Base-by-base conservation (phyloP, 106 monocot species). In the Agapanthus africanus region DNA sequence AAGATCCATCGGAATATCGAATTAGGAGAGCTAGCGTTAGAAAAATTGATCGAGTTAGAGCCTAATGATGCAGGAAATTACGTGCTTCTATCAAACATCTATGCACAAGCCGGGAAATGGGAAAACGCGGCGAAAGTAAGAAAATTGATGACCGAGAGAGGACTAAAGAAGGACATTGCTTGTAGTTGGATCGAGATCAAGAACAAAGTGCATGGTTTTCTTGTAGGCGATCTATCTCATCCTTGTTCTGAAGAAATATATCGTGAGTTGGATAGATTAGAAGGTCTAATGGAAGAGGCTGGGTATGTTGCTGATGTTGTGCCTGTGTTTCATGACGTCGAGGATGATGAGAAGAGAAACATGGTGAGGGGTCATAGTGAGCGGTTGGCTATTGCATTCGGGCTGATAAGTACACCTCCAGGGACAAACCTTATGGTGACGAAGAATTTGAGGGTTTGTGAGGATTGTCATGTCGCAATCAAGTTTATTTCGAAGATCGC, bases 101-200 rank as follows among this genome's bases (percentile, higher is more conserved):
- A 94, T 37, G 79, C 84, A 0, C 80, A 80, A 25, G 76, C 80
- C 9, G 84, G 78, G 35, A 83, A 85, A 39, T 94, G 90, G 87
- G 77, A 77, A 46, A 82, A 73, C 28, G 76, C 75, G 18, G 84
- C 82, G 2, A 74, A 56, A 33, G 61, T 82, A 46, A 75, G 94
- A 63, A 80, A 81, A 46, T 22, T 61, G 38, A 90, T 94, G 90
- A 83, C 73, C 1, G 73, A 90, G 0, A 82, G 78, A 71, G 93
- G 90, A 13, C 70, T 94, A 71, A 90, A 85, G 79, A 90, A 94
- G 79, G 59, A 39, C 37, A 73, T 77, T 22, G 94, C 82, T 19
- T 94, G 84, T 22, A 90, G 94, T 51, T 94, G 84, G 87, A 82
- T 90, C 7, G 93, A 93, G 51, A 52, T 86, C 31, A 86, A 80